Conservation (phyloP, 345 rosid genomes). For the Hypericum androsaemum region DNA sequence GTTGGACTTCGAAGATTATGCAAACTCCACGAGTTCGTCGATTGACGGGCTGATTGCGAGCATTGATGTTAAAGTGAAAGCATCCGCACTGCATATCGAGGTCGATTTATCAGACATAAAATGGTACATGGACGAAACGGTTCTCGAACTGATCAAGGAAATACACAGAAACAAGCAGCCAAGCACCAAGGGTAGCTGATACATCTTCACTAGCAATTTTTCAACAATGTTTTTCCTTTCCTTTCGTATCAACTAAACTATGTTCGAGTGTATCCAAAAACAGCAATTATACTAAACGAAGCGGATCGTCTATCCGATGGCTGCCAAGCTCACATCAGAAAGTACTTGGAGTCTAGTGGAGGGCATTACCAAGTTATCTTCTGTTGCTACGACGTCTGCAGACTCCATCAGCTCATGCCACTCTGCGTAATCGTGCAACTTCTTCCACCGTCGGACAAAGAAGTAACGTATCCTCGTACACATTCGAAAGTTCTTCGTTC, state of each 20-base stretch:
- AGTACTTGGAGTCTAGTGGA: neutral
- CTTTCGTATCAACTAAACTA: too few relatives aligned
- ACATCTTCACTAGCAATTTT: too few relatives aligned
- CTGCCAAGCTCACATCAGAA: conserved; percentile 5
- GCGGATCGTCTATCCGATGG: conserved; percentile 6
- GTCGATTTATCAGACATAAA: neutral
- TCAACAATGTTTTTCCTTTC: neutral
- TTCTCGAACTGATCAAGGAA: conserved; percentile 4
- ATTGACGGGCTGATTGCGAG: too few relatives aligned
- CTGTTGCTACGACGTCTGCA: conserved; percentile 10
- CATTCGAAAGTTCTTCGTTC: neutral
- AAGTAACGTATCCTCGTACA: conserved; percentile 2
- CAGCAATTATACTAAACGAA: conserved; percentile 10
- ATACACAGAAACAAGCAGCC: neutral
- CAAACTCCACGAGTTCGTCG: too few relatives aligned
- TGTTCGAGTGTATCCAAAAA: too few relatives aligned
- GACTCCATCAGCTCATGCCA: conserved; percentile 13
- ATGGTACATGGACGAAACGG: neutral
- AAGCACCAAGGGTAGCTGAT: neutral
- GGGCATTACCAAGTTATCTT: conserved; percentile 12
- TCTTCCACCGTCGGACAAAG: conserved; percentile 11
- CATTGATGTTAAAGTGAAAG: too few relatives aligned
- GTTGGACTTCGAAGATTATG: too few relatives aligned
- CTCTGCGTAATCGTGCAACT: conserved; percentile 7
- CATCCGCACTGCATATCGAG: neutral